Evolutionary conservation across 164 flowering plant species (phyloP), one percentile per base, ranked within the genome.

Genomic region (Paratinospora sagittata): DNA sequence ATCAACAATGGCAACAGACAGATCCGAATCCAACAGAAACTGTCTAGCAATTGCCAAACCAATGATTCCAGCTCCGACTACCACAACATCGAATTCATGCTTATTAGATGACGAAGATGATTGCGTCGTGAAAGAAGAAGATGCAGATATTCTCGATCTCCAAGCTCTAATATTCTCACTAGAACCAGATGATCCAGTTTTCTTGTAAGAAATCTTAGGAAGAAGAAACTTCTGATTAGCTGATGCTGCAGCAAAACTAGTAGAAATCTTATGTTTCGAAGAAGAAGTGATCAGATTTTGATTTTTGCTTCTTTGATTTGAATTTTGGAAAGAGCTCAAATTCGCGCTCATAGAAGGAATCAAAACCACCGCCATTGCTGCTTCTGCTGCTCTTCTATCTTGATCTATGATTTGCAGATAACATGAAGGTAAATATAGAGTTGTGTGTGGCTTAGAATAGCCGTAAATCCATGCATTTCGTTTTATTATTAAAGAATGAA

Each of bases 1-100:
- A 70, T 95, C 98, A 36, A 95, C 94, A 6, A 90, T 81, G n/a
- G 96, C 98, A 34, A 95, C 97, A 26, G 97, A 89, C 19, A 95
- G 87, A 72, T 87, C 80, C 57, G 98, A 89, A 43, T 63, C 85
- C 49, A 77, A 60, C 19, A 95, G 86, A 30, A 95, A 81, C 81
- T 92, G 96, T 5, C 96, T 86, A 26, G 97, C 97, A 0, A 90
- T 89, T 3, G 86, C 87, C 85, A 90, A 72, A 16, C 98, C 98
- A 49, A 95, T 90, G 71, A 95, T 88, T 34, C 98, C 97, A 13
- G 97, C 98, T 3, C 98, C 97, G 8, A 90, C 79, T 2, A 92
- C 68, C n/a, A 92, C 90, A 0, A 95, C 89, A 66, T 90, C 98
- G 75, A 81, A 95, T 0, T 63, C 70, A 36, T 26, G 70, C 24